These are phyloP conservation scores for Epichloe sp. DNA, from an alignment of 2,329 filamentous ascomycete genomes.

Conservation along the genomic window DNA sequence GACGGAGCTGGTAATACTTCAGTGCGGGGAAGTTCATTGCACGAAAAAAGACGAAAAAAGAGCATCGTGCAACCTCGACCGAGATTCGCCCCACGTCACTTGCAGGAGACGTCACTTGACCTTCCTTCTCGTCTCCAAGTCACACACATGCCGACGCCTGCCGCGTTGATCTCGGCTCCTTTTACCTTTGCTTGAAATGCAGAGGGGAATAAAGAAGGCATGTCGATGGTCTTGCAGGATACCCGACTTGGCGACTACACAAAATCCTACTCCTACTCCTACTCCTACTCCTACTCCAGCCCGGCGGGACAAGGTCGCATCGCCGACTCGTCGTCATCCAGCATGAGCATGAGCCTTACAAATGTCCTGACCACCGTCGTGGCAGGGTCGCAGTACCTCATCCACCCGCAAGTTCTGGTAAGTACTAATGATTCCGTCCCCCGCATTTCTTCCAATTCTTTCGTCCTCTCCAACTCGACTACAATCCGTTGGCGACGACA, in stretches of 20 bases:
- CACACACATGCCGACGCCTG: neutral
- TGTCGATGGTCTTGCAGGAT: constrained; percentile 1
- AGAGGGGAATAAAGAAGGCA: neutral
- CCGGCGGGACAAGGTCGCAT: too few species aligned
- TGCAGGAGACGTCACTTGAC: neutral
- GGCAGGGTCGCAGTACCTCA: constrained; percentile 25
- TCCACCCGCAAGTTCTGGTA: constrained; percentile 24
- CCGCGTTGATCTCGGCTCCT: neutral
- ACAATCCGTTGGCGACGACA: too few species aligned
- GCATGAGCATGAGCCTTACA: constrained; percentile 6
- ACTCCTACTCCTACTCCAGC: neutral
- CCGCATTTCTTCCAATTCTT: neutral
- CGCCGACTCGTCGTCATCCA: neutral
- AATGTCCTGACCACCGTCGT: constrained; percentile 24
- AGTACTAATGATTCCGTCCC: constrained; percentile 7
- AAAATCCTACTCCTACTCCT: neutral
- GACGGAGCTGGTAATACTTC: too few species aligned
- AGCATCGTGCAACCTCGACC: neutral
- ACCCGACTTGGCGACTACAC: neutral
- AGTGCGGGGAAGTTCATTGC: too few species aligned
- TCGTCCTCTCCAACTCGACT: neutral
- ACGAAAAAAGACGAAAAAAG: neutral
- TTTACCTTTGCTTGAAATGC: too few species aligned
- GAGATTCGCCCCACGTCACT: neutral
- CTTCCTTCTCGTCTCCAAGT: neutral